Base-by-base conservation (phyloP, 2,329 filamentous ascomycete species). In the Fusarium keratoplasticum region DNA sequence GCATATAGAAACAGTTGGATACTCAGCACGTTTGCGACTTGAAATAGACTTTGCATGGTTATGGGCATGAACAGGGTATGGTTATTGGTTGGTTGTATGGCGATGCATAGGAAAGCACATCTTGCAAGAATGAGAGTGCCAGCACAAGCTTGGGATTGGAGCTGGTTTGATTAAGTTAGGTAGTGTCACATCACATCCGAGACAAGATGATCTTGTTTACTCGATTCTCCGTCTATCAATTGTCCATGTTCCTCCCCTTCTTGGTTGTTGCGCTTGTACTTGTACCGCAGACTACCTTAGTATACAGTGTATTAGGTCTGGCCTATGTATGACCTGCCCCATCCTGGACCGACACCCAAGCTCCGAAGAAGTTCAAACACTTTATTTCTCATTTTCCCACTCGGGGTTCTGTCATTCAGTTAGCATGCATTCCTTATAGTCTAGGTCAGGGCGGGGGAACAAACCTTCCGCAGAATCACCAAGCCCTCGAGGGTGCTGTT, bases 391-490 rank as follows among this genome's bases (percentile, higher is more conserved):
- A 22, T 75, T 81, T 65, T 84, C 78, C 83, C 83, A 84, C 22
- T 84, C 81, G 5, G 83, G 83, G 73, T 84, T 84, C 83, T 84
- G 29, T 25, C 27, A 20, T 9, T 8, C 5, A 42, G 71, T 80
- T 70, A 80, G 74, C 55, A 60, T 36, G 14, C 6, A 35, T 42
- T 7, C 31, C 11, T 6, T 16, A 40, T 16, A 16, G 10, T 33
- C 13, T 16, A 38, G 18, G 38, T 4, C 2, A 25, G 14, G 6
- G 10, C 16, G 18, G 13, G 31, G 44, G 31, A 22, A 76, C 90
- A 85, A 89, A 97, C 96, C 95, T 98, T 98, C 88, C 93, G 93
- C 83, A 99, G 87, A 83, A 99, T 98, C 66, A 98, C 96, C 79
- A 99, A 88, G 35, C 96, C 96, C 86, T 99, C 96, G 71, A 99